A percentile compares a stretch with the other conserved stretches of the same genome.
phyloP scores from a whole-genome alignment of 2,329 filamentous ascomycete species.

The Penicillium sp. region DNA sequence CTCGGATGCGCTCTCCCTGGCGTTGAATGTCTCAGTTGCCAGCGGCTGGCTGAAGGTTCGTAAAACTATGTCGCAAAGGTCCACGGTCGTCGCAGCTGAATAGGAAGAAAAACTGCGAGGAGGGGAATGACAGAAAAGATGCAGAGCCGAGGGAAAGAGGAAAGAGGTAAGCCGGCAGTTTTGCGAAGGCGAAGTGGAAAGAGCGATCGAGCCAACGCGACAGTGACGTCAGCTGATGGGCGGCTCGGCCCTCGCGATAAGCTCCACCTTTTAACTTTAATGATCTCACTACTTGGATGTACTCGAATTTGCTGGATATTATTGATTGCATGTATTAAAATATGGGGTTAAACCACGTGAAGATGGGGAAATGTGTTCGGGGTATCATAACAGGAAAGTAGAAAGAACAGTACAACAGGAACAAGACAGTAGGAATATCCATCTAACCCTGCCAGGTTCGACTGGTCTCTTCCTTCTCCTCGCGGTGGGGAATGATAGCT shows the following conservation, averaged over 20 bases:
- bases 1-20: slow-evolving; percentile 10
- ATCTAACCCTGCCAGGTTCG: slow-evolving; percentile 69
- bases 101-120: neutral
- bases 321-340: too few species aligned
- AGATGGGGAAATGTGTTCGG: too few species aligned
- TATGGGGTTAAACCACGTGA: too few species aligned
- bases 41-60: neutral
- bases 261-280: neutral
- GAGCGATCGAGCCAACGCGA: neutral
- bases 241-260: too few species aligned
- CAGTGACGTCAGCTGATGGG: neutral
- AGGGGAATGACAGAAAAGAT: neutral
- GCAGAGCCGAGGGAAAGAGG: neutral
- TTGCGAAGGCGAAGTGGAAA: neutral
- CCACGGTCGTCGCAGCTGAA: neutral
- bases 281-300: too few species aligned
- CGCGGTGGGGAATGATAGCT: slow-evolving; percentile 82
- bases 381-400: neutral
- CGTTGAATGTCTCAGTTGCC: slow-evolving; percentile 14
- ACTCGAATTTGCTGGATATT: too few species aligned
- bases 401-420: neutral
- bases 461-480: slow-evolving; percentile 55
- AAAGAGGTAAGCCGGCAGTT: neutral
- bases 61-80: neutral
- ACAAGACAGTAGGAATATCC: neutral